Evolutionary conservation across 140 eudicot genomes (phyloP).

Genomic region (Anethum foeniculum): DNA sequence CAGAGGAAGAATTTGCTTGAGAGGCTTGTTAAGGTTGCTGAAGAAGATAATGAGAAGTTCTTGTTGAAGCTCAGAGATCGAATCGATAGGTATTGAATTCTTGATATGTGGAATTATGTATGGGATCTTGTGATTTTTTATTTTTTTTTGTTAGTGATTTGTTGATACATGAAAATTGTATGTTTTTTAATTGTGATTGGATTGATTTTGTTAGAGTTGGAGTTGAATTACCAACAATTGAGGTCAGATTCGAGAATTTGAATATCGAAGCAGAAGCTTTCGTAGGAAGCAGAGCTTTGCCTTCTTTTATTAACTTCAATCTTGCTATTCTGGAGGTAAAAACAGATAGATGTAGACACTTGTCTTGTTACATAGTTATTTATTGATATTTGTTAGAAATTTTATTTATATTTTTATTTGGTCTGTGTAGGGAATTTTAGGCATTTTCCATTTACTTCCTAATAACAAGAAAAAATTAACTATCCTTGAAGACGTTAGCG

Average conservation of each 20-base stretch:
- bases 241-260: conserved; percentile 43
- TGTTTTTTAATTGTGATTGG: not conserved
- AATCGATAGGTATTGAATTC: conserved; percentile 28
- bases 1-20: conserved; percentile 38
- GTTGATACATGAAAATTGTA: not conserved
- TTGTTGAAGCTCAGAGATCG: conserved; percentile 42
- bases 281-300: conserved; percentile 45
- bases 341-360: not conserved
- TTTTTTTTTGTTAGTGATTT: not conserved
- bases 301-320: conserved; percentile 32
- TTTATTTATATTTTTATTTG: not conserved
- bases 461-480: conserved; percentile 21
- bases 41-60: conserved; percentile 60
- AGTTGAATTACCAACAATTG: conserved; percentile 37
- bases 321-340: conserved; percentile 26
- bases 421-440: conserved; percentile 18
- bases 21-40: conserved; percentile 48
- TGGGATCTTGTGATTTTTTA: not conserved
- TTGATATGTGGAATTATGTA: not conserved
- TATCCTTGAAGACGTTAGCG: conserved; percentile 18
- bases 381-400: not conserved
- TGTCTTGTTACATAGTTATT: not conserved
- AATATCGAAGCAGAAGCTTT: conserved; percentile 37
- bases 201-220: conserved; percentile 22
- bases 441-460: conserved; percentile 25